Percentiles rank a stretch among this genome's conserved stretches.
These are phyloP conservation scores for Pezicula radicicola DNA, from an alignment of 2,329 filamentous ascomycete species.

Conservation along the genomic window DNA sequence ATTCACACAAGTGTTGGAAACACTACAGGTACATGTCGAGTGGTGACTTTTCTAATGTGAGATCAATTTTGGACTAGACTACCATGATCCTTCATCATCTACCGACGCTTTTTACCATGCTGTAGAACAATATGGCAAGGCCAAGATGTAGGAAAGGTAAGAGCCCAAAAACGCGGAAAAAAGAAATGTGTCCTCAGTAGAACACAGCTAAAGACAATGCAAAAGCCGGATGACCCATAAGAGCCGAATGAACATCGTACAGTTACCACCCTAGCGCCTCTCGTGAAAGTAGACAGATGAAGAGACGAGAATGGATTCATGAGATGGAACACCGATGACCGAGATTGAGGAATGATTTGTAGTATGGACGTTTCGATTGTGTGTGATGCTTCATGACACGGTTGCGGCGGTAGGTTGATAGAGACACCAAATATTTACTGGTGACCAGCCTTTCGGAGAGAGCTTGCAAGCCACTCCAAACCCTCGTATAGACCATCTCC, in stretches of 20 bases:
- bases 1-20: too few relatives aligned
- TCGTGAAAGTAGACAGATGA: slow-evolving; percentile 28
- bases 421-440: slow-evolving; percentile 44
- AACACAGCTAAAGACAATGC: slow-evolving; percentile 22
- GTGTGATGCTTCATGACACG: slow-evolving; percentile 22
- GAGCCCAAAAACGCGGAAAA: slow-evolving; percentile 21
- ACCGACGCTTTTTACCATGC: slow-evolving; percentile 31
- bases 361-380: slow-evolving; percentile 29
- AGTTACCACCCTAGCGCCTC: slow-evolving; percentile 33
- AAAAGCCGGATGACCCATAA: slow-evolving; percentile 24
- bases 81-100: slow-evolving; percentile 31
- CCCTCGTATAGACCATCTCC: slow-evolving; percentile 99
- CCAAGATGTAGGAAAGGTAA: slow-evolving; percentile 28
- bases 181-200: slow-evolving; percentile 17
- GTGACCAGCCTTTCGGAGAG: slow-evolving; percentile 72
- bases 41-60: slow-evolving; percentile 21
- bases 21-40: too few relatives aligned
- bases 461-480: slow-evolving; percentile 88
- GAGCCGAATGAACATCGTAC: slow-evolving; percentile 29
- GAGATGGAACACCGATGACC: slow-evolving; percentile 26
- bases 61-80: slow-evolving; percentile 33
- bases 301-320: slow-evolving; percentile 28
- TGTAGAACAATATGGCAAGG: slow-evolving; percentile 29
- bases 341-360: slow-evolving; percentile 24
- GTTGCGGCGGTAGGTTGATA: slow-evolving; percentile 12